Evolutionary conservation across 805 yeast species (phyloP), one percentile per base, ranked within the genome.

Genomic region (Saccharomycopsis capsularis): DNA sequence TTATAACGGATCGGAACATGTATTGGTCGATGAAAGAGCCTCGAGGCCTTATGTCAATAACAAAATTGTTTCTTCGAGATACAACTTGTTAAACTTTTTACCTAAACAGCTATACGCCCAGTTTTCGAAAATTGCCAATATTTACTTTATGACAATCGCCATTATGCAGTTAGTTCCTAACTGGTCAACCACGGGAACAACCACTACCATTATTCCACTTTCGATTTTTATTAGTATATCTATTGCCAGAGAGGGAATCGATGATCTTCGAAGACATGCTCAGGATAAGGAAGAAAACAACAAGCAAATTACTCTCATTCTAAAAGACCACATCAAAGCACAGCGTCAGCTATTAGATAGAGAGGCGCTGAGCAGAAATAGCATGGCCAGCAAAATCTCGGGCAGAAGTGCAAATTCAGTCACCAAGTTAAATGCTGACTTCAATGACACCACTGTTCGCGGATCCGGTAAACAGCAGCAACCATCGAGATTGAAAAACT

Each of bases 141-240:
- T 90, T 53, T 91, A 93, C 64, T 93, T 93, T 66, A 68, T 93
- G 75, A 72, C 81, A 2, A 93, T 93, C 16, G 90, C 98, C 2
- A 84, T 93, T 53, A 70, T 93, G 70, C 99, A 93, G 63, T 82
- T 91, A 90, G 82, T 93, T 42, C 98, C 99, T 0, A 79, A 89
- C 2, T 93, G 96, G 97, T 87, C 96, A 1, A 88, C 99, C 4
- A 93, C 99, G 0, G 99, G 98, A 52, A 84, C 89, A 11, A 88
- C 80, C 61, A 93, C 98, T 3, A 93, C 99, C 1, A 91, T 93
- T 57, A 74, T 90, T 37, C 98, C 99, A 1, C 70, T 93, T 50
- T 68, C 82, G 64, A 75, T 93, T 4, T 93, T 93, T 63, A 86
- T 93, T 67, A 71, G 87, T 5, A 85, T 93, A 24, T 87, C 98